phyloP scores from a whole-genome alignment of 208 protist genomes.

The Porcisia hertigi region DNA sequence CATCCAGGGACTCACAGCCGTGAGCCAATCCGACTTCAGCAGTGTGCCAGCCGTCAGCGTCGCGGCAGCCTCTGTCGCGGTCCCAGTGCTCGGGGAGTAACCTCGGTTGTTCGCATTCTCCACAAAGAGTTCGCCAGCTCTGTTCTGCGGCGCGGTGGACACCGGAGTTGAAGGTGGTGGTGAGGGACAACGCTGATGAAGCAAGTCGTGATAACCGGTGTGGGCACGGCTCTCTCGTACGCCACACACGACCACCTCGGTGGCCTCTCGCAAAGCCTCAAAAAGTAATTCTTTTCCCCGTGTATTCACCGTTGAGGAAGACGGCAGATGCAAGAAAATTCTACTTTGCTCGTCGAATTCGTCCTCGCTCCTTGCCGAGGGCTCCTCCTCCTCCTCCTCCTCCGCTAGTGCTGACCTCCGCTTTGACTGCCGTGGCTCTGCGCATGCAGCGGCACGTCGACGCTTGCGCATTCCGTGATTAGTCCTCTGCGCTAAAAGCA shows the following conservation, averaged over 20 bases:
- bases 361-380: slow-evolving; percentile 2
- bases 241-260: slow-evolving; percentile 60
- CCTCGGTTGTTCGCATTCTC: neutral
- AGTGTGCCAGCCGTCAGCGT: neutral
- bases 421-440: neutral
- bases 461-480: neutral
- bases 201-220: slow-evolving; percentile 48
- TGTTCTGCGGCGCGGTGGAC: neutral
- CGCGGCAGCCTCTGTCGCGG: neutral
- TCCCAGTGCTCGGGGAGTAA: neutral
- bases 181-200: slow-evolving; percentile 32
- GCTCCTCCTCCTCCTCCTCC: neutral
- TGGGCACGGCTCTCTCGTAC: slow-evolving; percentile 66
- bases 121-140: neutral
- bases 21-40: slow-evolving; percentile 13
- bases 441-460: slow-evolving; percentile 1
- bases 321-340: neutral
- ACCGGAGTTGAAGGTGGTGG: neutral
- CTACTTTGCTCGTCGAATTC: neutral
- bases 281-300: slow-evolving; percentile 47
- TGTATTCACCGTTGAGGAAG: slow-evolving; percentile 7
- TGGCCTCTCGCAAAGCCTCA: slow-evolving; percentile 47
- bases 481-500: neutral
- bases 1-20: slow-evolving; percentile 11
- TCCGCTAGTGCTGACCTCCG: neutral